These are phyloP conservation scores for Garcia nutans DNA, from an alignment of 345 rosid genomes.

Conservation along the genomic window DNA sequence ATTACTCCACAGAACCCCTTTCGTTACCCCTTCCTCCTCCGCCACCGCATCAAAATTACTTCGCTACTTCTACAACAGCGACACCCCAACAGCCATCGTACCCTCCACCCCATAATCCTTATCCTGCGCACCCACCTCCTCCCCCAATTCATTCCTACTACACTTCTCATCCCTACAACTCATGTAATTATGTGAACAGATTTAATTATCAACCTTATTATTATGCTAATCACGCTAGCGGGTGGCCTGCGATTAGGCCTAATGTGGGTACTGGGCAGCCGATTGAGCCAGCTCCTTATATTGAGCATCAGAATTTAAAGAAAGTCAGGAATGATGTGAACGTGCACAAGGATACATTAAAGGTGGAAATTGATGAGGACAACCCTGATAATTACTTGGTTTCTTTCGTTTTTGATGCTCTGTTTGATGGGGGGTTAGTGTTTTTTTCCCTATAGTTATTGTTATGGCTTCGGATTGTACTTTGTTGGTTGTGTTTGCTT, in stretches of 20 bases:
- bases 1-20: conserved; percentile 20
- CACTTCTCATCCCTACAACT: conserved; percentile 34
- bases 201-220: conserved; percentile 53
- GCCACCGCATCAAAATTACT: conserved; percentile 24
- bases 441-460: not conserved
- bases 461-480: not conserved
- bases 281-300: conserved; percentile 53
- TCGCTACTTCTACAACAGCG: conserved; percentile 4
- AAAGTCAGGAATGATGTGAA: conserved; percentile 89
- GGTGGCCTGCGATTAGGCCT: conserved; percentile 49
- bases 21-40: conserved; percentile 35
- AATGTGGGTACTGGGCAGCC: conserved; percentile 30
- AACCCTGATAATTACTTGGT: conserved; percentile 72
- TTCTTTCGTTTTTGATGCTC: conserved; percentile 85
- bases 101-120: conserved; percentile 34
- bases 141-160: conserved; percentile 40
- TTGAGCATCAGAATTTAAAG: conserved; percentile 83
- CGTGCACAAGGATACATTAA: conserved; percentile 78
- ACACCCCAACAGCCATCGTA: conserved; percentile 20
- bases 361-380: conserved; percentile 56
- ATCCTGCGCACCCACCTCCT: conserved; percentile 38
- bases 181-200: conserved; percentile 37
- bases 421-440: conserved; percentile 79
- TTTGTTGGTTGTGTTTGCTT: not conserved
- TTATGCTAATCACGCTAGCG: conserved; percentile 41